Conservation (phyloP, 345 rosid species). For the Pistacia atlantica region DNA sequence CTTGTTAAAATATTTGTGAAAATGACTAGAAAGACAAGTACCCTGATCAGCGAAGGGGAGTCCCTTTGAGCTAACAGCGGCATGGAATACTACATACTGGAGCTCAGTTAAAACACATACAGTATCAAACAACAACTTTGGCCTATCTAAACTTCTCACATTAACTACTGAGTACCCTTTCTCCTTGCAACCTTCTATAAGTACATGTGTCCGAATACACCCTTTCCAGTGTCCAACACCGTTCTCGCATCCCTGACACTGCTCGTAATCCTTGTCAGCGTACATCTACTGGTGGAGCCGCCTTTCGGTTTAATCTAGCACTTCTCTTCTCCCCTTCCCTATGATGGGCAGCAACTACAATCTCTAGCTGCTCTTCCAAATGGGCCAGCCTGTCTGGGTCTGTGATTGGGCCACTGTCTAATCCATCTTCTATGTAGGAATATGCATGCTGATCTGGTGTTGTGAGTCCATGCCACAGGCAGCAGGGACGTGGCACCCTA, state of each 20-base stretch:
- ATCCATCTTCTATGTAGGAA: slow-evolving; percentile 66
- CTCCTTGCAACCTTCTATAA: slow-evolving; percentile 65
- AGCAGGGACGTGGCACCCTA: slow-evolving; percentile 70
- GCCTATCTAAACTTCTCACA: slow-evolving; percentile 70
- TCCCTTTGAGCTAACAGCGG: slow-evolving; percentile 75
- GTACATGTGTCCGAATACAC: slow-evolving; percentile 60
- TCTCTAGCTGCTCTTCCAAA: slow-evolving; percentile 57
- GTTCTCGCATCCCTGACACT: slow-evolving; percentile 54
- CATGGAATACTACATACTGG: slow-evolving; percentile 87
- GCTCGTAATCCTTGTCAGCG: slow-evolving; percentile 60
- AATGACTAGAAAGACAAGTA: slow-evolving; percentile 9
- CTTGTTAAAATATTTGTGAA: background rate
- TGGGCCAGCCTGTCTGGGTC: slow-evolving; percentile 45
- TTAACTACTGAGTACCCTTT: slow-evolving; percentile 78
- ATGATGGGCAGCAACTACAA: slow-evolving; percentile 69
- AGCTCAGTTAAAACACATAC: slow-evolving; percentile 76
- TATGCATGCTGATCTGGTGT: slow-evolving; percentile 63
- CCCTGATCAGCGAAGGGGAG: slow-evolving; percentile 68
- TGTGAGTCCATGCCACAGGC: slow-evolving; percentile 89
- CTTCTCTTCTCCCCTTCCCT: slow-evolving; percentile 53
- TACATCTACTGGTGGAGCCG: slow-evolving; percentile 90
- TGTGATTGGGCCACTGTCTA: slow-evolving; percentile 55
- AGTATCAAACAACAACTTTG: slow-evolving; percentile 83
- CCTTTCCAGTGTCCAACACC: slow-evolving; percentile 42
- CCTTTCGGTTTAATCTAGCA: slow-evolving; percentile 67